Percentiles rank a stretch among this genome's conserved stretches.
phyloP scores from a whole-genome alignment of 2,329 filamentous ascomycete species.

The Stachybotrys chartarum region DNA sequence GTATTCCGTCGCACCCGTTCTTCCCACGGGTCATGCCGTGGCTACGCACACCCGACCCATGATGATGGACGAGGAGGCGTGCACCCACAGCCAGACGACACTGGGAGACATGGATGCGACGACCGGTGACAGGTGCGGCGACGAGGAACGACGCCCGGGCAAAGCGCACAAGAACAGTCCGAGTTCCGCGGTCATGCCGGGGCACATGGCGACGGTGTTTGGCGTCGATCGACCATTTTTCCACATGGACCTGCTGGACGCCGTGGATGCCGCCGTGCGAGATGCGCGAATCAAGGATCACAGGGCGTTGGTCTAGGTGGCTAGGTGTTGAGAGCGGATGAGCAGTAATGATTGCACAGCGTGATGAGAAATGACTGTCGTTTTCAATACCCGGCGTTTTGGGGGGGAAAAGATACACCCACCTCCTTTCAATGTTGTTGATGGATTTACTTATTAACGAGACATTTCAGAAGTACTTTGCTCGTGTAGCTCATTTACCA shows the following conservation, averaged over 20 bases:
- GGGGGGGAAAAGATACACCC: too few relatives aligned
- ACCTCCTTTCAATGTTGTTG: too few relatives aligned
- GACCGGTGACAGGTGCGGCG: neutral
- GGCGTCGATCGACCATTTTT: slow-evolving; percentile 40
- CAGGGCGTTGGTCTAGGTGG: neutral
- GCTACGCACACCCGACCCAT: neutral
- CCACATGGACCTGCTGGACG: slow-evolving; percentile 36
- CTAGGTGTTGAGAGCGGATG: too few relatives aligned
- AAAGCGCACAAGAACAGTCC: too few relatives aligned
- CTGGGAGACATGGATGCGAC: neutral
- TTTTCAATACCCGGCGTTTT: too few relatives aligned
- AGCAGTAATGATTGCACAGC: too few relatives aligned
- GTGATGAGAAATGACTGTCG: too few relatives aligned
- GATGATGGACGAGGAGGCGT: neutral
- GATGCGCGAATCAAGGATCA: slow-evolving; percentile 17
- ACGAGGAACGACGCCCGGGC: too few relatives aligned
- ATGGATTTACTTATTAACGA: too few relatives aligned
- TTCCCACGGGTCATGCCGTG: neutral
- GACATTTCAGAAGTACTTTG: too few relatives aligned
- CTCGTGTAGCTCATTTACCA: too few relatives aligned
- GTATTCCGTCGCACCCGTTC: slow-evolving; percentile 22
- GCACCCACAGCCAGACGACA: neutral
- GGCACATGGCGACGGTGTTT: slow-evolving; percentile 20
- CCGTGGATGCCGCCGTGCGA: slow-evolving; percentile 27
- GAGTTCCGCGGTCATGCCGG: neutral